These are phyloP conservation scores for Lathyrus tuberosus DNA, from an alignment of 306 rosid species.

Conservation along the genomic window DNA sequence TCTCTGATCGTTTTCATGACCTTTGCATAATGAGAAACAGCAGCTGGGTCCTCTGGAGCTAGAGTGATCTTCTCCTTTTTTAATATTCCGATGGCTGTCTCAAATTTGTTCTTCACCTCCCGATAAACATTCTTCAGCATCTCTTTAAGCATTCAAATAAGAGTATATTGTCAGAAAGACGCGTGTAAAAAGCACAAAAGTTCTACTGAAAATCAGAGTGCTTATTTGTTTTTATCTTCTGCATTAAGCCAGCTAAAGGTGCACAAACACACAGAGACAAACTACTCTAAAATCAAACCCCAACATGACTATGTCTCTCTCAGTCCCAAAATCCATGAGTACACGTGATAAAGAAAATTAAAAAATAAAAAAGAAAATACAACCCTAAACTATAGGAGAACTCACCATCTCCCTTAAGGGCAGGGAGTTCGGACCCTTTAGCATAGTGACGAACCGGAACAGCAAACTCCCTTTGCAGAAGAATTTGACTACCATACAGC, in stretches of 20 bases:
- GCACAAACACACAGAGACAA: not conserved
- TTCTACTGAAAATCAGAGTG: conserved; percentile 1
- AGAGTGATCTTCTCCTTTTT: conserved; percentile 90
- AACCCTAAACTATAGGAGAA: conserved; percentile 13
- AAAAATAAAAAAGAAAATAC: conserved; percentile 13
- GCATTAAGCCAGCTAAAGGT: conserved; percentile 6
- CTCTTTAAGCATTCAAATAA: conserved; percentile 53
- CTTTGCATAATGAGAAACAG: conserved; percentile 80
- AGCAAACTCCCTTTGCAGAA: conserved; percentile 64
- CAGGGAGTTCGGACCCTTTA: conserved; percentile 50
- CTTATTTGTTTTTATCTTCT: not conserved
- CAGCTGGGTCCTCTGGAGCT: conserved; percentile 84
- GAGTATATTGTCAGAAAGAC: conserved; percentile 35
- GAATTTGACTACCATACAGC: conserved; percentile 64
- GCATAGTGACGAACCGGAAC: conserved; percentile 82
- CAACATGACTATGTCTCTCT: not conserved
- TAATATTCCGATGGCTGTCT: conserved; percentile 71
- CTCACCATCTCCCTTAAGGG: conserved; percentile 93
- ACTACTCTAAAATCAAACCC: conserved; percentile 16
- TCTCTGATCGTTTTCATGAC: conserved; percentile 85
- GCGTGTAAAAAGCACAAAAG: not conserved
- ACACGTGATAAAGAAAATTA: not conserved
- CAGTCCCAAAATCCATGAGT: conserved; percentile 3
- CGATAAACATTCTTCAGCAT: conserved; percentile 82
- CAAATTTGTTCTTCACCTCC: conserved; percentile 84